These are phyloP conservation scores for Pythium apleroticum DNA, from an alignment of 352 stramenopile genomes.

Conservation along the genomic window DNA sequence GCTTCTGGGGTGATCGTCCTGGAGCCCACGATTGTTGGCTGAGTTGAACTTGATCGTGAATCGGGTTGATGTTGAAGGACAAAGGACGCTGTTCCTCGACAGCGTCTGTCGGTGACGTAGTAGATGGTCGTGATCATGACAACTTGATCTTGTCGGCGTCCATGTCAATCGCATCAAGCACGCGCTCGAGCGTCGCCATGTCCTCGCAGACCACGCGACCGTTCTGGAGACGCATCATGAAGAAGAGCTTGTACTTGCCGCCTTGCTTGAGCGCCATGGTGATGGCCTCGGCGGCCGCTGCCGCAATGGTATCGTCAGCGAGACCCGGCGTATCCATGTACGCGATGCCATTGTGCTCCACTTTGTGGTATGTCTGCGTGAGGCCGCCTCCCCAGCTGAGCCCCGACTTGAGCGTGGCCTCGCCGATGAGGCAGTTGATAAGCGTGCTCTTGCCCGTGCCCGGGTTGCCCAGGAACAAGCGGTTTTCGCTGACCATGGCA, in stretches of 20 bases:
- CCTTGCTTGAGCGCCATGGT: conserved; percentile 19
- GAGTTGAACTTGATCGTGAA: too few relatives aligned
- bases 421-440: neutral
- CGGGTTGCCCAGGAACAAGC: conserved; percentile 4
- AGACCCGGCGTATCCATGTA: conserved; percentile 34
- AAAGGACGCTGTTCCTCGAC: too few relatives aligned
- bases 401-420: neutral
- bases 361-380: conserved; percentile 17
- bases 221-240: conserved; percentile 28
- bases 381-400: conserved; percentile 5
- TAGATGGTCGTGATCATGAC: too few relatives aligned
- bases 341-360: conserved; percentile 13
- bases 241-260: conserved; percentile 30
- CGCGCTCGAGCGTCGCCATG: conserved; percentile 24
- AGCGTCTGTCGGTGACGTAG: too few relatives aligned
- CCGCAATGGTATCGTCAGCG: conserved; percentile 12
- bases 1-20: too few relatives aligned
- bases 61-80: too few relatives aligned
- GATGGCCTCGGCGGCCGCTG: conserved; percentile 17
- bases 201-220: conserved; percentile 25
- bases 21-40: too few relatives aligned
- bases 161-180: conserved; percentile 27
- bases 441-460: conserved; percentile 5
- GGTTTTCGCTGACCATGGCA: too few relatives aligned
- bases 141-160: too few relatives aligned